A percentile compares a stretch with the other conserved stretches of the same genome.
Evolutionary conservation across 1,284 basidiomycete species (phyloP).

Genomic region (Sutorius eximius): DNA sequence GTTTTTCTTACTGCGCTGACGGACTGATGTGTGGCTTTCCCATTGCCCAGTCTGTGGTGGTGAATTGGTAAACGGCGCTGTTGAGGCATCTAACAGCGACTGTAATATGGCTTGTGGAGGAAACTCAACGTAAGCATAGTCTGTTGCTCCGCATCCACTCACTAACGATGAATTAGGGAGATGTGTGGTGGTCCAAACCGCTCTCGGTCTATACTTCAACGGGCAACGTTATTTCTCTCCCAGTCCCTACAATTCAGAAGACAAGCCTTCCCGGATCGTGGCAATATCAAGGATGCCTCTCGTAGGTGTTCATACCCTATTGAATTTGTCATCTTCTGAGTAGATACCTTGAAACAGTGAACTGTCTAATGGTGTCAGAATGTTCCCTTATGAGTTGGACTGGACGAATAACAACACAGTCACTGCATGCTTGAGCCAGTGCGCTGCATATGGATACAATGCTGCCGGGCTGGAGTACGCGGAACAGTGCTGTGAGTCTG

Average conservation of each 20-base stretch:
- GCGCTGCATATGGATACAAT: slow-evolving; percentile 63
- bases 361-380: slow-evolving; percentile 34
- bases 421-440: slow-evolving; percentile 60
- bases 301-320: slow-evolving; percentile 40
- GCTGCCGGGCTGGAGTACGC: slow-evolving; percentile 62
- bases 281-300: slow-evolving; percentile 64
- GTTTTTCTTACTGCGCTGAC: too few relatives aligned
- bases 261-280: slow-evolving; percentile 60
- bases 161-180: slow-evolving; percentile 41
- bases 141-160: background rate
- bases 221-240: slow-evolving; percentile 49
- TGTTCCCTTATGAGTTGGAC: slow-evolving; percentile 61
- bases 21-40: too few relatives aligned
- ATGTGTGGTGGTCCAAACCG: slow-evolving; percentile 69
- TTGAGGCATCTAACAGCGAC: slow-evolving; percentile 43
- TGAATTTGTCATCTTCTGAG: background rate
- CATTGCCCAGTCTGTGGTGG: slow-evolving; percentile 60
- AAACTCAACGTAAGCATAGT: slow-evolving; percentile 51
- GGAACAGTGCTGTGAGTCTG: slow-evolving; percentile 63
- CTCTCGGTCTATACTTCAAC: slow-evolving; percentile 65
- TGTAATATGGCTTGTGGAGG: slow-evolving; percentile 72
- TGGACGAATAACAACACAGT: slow-evolving; percentile 62
- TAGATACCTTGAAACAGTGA: slow-evolving; percentile 29
- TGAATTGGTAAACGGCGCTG: slow-evolving; percentile 57
- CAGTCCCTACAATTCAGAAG: slow-evolving; percentile 57